phyloP scores from a whole-genome alignment of 306 rosid species.

The Psophocarpus tetragonolobus region DNA sequence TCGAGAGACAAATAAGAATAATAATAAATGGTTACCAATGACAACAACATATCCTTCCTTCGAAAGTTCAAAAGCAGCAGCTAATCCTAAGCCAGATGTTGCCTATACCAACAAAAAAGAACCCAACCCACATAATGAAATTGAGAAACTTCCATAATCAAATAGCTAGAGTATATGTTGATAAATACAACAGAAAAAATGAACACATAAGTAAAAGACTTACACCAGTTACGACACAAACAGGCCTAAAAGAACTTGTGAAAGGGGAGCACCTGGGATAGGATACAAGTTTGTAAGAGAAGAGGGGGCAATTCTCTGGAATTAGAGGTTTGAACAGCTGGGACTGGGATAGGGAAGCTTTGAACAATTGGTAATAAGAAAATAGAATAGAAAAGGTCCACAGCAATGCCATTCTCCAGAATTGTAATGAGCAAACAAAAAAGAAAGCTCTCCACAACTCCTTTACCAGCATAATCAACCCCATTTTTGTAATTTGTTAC shows the following conservation, averaged over 20 bases:
- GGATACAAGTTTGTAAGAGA: constrained; percentile 27
- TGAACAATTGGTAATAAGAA: constrained; percentile 53
- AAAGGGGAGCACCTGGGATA: constrained; percentile 48
- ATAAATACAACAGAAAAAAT: background rate
- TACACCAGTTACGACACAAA: constrained; percentile 89
- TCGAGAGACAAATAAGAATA: background rate
- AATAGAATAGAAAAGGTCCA: constrained; percentile 51
- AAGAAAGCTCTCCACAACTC: constrained; percentile 41
- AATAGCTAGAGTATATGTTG: background rate
- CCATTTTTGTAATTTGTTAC: constrained; percentile 11
- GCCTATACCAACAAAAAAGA: constrained; percentile 53
- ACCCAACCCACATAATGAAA: background rate
- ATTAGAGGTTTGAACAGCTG: background rate
- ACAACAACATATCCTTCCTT: constrained; percentile 68
- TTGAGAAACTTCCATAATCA: background rate
- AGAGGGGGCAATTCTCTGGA: background rate
- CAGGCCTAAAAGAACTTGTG: constrained; percentile 39
- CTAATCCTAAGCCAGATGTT: constrained; percentile 88
- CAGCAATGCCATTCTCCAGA: constrained; percentile 74
- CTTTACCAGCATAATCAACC: constrained; percentile 24
- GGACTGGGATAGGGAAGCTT: constrained; percentile 5
- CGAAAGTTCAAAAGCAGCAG: constrained; percentile 73
- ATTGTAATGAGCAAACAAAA: constrained; percentile 52
- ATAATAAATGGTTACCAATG: constrained; percentile 54
- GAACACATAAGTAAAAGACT: background rate